Conservation (phyloP, 805 yeast species). For the Groenewaldozyma salmanticensis region DNA sequence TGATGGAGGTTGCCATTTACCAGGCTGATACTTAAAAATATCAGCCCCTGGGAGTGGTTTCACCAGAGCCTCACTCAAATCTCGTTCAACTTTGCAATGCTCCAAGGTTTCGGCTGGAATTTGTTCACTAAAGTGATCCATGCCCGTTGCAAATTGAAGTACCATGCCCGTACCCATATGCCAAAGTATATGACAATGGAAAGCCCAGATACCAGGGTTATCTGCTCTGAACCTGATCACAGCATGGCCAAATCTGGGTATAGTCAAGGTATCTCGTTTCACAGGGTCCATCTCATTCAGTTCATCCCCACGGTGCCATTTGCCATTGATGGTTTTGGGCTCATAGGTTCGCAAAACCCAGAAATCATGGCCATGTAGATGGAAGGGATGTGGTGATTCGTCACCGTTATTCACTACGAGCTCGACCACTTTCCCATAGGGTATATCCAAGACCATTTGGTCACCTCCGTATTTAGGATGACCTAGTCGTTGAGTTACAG, state of each 20-base stretch:
- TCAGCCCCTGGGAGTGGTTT: slow-evolving; percentile 51
- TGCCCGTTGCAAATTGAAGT: slow-evolving; percentile 25
- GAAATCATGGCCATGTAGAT: slow-evolving; percentile 82
- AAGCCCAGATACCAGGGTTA: slow-evolving; percentile 91
- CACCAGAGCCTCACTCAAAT: slow-evolving; percentile 85
- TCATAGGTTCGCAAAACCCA: slow-evolving; percentile 57
- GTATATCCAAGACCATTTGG: slow-evolving; percentile 50
- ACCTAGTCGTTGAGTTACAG: slow-evolving; percentile 49
- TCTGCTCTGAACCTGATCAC: slow-evolving; percentile 61
- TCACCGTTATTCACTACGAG: slow-evolving; percentile 71
- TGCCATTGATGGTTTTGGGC: slow-evolving; percentile 39
- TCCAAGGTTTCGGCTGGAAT: slow-evolving; percentile 15
- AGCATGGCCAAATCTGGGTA: slow-evolving; percentile 36
- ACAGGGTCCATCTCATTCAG: slow-evolving; percentile 50
- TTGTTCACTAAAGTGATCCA: slow-evolving; percentile 19
- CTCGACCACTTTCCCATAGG: slow-evolving; percentile 55
- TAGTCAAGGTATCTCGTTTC: slow-evolving; percentile 60
- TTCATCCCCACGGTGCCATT: slow-evolving; percentile 32
- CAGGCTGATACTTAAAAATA: not conserved
- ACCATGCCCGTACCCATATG: slow-evolving; percentile 77
- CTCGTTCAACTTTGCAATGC: slow-evolving; percentile 56
- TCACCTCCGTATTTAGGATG: slow-evolving; percentile 36
- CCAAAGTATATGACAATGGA: slow-evolving; percentile 95
- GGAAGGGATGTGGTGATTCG: slow-evolving; percentile 81
- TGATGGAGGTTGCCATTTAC: not conserved